phyloP scores from a whole-genome alignment of 352 stramenopile genomes.

The Labyrinthula sp. region DNA sequence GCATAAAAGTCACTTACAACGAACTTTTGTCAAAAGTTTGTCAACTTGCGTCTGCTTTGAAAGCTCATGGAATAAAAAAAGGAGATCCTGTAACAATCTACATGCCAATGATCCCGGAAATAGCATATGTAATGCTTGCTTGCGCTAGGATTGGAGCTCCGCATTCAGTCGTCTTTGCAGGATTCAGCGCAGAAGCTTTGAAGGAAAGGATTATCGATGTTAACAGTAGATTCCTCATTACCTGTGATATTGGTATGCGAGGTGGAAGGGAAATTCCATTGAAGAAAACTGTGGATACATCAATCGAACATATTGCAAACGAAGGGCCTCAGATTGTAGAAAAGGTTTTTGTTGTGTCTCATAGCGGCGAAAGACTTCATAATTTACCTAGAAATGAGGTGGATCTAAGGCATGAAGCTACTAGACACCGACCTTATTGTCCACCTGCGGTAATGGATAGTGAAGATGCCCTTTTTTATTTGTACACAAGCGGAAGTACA shows the following conservation, averaged over 20 bases:
- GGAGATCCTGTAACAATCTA: constrained; percentile 46
- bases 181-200: constrained; percentile 74
- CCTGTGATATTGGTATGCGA: constrained; percentile 68
- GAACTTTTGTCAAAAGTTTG: constrained; percentile 67
- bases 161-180: constrained; percentile 89
- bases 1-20: constrained; percentile 62
- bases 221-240: constrained; percentile 68
- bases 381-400: too few species aligned
- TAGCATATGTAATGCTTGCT: constrained; percentile 88
- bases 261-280: constrained; percentile 69
- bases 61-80: constrained; percentile 46
- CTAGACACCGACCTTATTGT: constrained; percentile 75
- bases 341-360: too few species aligned
- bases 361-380: too few species aligned
- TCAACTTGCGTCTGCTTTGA: constrained; percentile 83
- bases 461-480: constrained; percentile 83
- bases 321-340: too few species aligned
- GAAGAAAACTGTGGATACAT: constrained; percentile 81
- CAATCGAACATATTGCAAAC: too few species aligned
- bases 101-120: constrained; percentile 96
- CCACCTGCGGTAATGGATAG: constrained; percentile 77
- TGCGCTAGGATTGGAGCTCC: constrained; percentile 85
- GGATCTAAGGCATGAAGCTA: too few species aligned
- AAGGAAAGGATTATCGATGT: constrained; percentile 76
- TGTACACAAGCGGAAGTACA: constrained; percentile 92